A percentile compares a stretch with the other conserved stretches of the same genome.
Conservation (phyloP, 2,329 filamentous ascomycete genomes). For the Fragosphaeria purpurea region DNA sequence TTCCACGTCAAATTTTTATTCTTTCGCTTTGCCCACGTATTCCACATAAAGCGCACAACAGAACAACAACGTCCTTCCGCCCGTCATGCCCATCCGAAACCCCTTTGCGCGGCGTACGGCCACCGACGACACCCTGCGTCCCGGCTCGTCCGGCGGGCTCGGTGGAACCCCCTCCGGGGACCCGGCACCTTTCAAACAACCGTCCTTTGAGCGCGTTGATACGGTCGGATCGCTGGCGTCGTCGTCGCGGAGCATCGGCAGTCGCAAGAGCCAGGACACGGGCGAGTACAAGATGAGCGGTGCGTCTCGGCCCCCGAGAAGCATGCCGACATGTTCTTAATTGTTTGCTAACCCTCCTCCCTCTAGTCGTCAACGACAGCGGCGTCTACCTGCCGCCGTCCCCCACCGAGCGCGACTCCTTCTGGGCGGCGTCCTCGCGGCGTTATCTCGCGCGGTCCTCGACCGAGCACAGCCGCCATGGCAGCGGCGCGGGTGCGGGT, state of each 20-base stretch:
- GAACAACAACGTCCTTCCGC: too few species aligned
- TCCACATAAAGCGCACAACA: too few species aligned
- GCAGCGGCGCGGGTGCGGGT: neutral
- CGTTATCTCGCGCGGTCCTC: conserved; percentile 30
- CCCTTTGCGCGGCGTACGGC: conserved; percentile 50
- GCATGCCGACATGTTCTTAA: neutral
- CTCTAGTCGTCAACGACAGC: conserved; percentile 83
- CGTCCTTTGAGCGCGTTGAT: conserved; percentile 51
- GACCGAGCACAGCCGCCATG: conserved; percentile 46
- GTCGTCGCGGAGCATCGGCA: conserved; percentile 51
- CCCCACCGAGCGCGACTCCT: conserved; percentile 70
- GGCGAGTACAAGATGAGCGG: conserved; percentile 74
- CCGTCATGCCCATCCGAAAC: conserved; percentile 59
- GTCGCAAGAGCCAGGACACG: conserved; percentile 48
- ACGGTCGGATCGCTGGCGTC: conserved; percentile 53
- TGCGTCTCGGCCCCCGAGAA: conserved; percentile 30
- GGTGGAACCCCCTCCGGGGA: neutral
- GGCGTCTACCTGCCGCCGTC: conserved; percentile 95
- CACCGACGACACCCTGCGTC: conserved; percentile 7
- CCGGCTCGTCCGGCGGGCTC: neutral
- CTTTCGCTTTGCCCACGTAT: neutral
- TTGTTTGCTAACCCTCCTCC: neutral
- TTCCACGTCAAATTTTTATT: neutral
- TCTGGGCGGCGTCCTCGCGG: conserved; percentile 44
- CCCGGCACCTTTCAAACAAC: conserved; percentile 6